phyloP scores from a whole-genome alignment of 176 grass and related monocot species.

The Dactylis glomerata region DNA sequence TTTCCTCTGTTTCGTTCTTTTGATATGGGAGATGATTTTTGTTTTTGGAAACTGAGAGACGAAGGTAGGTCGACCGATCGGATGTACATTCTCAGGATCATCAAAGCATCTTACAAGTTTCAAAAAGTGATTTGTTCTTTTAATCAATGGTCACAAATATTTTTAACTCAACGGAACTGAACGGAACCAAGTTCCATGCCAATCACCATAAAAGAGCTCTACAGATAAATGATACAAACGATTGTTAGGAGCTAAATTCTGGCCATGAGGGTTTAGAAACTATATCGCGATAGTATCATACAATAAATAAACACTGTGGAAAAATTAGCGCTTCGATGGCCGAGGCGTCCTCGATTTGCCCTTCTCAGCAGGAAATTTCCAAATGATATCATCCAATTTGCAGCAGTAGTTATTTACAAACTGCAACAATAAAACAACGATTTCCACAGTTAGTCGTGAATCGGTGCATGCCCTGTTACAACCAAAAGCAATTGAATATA shows the following conservation, averaged over 20 bases:
- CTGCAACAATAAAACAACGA: constrained; percentile 44
- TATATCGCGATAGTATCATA: background rate
- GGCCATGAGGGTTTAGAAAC: background rate
- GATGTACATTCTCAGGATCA: too few relatives aligned
- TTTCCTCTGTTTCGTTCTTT: too few relatives aligned
- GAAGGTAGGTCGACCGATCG: too few relatives aligned
- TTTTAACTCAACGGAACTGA: too few relatives aligned
- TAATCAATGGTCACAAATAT: too few relatives aligned
- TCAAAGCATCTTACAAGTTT: too few relatives aligned
- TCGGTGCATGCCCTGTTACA: background rate
- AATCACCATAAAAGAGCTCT: too few relatives aligned
- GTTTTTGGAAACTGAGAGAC: too few relatives aligned
- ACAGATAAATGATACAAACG: background rate
- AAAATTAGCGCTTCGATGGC: constrained; percentile 43
- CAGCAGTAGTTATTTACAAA: constrained; percentile 73
- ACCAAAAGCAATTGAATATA: constrained; percentile 17
- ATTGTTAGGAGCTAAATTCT: background rate
- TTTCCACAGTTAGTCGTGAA: constrained; percentile 12
- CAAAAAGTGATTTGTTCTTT: too few relatives aligned
- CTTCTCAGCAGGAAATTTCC: constrained; percentile 69
- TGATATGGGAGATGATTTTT: too few relatives aligned
- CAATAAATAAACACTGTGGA: background rate
- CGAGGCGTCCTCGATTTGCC: constrained; percentile 51
- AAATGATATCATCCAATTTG: constrained; percentile 94
- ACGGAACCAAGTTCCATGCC: too few relatives aligned